Evolutionary conservation across 1,139 yeast species (phyloP).

Genomic region (Groenewaldozyma sp.): DNA sequence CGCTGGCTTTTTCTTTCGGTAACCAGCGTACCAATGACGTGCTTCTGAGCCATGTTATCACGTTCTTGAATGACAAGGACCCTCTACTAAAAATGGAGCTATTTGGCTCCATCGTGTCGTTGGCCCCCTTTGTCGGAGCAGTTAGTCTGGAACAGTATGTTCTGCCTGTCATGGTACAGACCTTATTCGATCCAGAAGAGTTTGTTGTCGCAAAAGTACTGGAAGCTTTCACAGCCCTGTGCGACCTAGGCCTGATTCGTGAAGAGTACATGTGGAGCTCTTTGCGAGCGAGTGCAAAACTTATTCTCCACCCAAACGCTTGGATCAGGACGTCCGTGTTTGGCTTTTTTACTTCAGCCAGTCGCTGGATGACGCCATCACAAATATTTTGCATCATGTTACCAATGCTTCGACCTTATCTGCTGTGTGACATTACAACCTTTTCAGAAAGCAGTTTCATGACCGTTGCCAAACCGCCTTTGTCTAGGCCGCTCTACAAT

Average conservation of each 20-base stretch:
- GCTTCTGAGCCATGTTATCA: slow-evolving; percentile 79
- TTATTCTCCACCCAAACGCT: slow-evolving; percentile 75
- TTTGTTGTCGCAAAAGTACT: slow-evolving; percentile 70
- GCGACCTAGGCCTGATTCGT: slow-evolving; percentile 46
- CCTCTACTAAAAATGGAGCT: slow-evolving; percentile 60
- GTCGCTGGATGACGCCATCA: slow-evolving; percentile 57
- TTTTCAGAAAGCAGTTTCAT: slow-evolving; percentile 57
- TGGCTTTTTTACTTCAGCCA: slow-evolving; percentile 51
- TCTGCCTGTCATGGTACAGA: slow-evolving; percentile 73
- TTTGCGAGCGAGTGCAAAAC: slow-evolving; percentile 38
- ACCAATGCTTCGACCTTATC: slow-evolving; percentile 70
- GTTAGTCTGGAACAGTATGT: slow-evolving; percentile 81
- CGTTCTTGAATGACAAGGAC: slow-evolving; percentile 77
- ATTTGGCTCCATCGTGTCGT: slow-evolving; percentile 63
- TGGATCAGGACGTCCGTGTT: slow-evolving; percentile 73
- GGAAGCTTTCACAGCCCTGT: slow-evolving; percentile 51
- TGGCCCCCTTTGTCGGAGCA: slow-evolving; percentile 75
- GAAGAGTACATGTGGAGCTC: slow-evolving; percentile 44
- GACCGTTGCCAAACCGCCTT: slow-evolving; percentile 55
- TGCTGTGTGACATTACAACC: slow-evolving; percentile 64
- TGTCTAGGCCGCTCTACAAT: slow-evolving; percentile 59
- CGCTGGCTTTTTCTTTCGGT: slow-evolving; percentile 76
- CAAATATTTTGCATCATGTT: slow-evolving; percentile 75
- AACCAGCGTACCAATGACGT: slow-evolving; percentile 81
- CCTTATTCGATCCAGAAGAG: slow-evolving; percentile 76